Evolutionary conservation across 164 flowering plant genomes (phyloP).

Genomic region (Berberis thunbergii): DNA sequence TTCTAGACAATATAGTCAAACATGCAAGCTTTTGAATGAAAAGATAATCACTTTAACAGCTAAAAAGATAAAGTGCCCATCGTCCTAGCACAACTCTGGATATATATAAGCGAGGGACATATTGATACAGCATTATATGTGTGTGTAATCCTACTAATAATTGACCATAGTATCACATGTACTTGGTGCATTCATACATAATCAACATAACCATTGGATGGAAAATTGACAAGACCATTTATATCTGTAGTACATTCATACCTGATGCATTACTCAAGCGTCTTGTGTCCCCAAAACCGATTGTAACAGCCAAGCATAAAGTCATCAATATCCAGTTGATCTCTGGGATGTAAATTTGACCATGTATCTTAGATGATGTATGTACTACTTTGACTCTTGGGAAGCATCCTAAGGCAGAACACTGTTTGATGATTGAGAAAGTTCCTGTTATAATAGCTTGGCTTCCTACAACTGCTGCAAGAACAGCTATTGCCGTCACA

Average conservation of each 20-base stretch:
- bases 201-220: not conserved
- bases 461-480: conserved; percentile 94
- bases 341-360: conserved; percentile 88
- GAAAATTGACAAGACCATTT: not conserved
- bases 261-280: conserved; percentile 87
- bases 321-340: conserved; percentile 80
- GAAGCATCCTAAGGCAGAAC: conserved; percentile 78
- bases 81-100: too few relatives aligned
- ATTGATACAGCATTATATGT: too few relatives aligned
- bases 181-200: too few relatives aligned
- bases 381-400: conserved; percentile 84
- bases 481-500: conserved; percentile 68
- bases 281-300: conserved; percentile 75
- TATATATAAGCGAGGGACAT: too few relatives aligned
- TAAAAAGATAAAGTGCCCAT: too few relatives aligned
- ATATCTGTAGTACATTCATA: not conserved
- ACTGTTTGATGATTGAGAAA: conserved; percentile 89
- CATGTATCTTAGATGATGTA: conserved; percentile 76
- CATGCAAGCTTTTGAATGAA: too few relatives aligned
- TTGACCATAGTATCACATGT: too few relatives aligned
- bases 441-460: conserved; percentile 96
- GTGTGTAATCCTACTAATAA: too few relatives aligned
- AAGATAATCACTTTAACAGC: too few relatives aligned
- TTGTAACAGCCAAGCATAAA: conserved; percentile 70
- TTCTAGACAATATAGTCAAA: too few relatives aligned